A percentile compares a stretch with the other conserved stretches of the same genome.
These are phyloP conservation scores for Stenogyne calaminthoides DNA, from an alignment of 305 asterid genomes.

Conservation along the genomic window DNA sequence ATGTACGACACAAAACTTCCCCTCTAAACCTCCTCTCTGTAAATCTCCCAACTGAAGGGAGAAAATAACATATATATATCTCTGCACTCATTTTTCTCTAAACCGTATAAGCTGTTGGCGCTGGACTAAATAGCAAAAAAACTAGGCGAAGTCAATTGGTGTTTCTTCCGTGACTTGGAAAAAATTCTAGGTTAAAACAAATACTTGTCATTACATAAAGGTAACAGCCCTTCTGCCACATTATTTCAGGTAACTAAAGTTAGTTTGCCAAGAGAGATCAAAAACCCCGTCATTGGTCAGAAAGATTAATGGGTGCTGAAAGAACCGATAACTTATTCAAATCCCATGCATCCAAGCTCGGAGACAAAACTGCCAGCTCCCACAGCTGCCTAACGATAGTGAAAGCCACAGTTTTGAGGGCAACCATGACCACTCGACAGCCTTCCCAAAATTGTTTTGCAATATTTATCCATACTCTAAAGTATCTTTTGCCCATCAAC, in stretches of 20 bases:
- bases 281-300: conserved; percentile 19
- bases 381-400: conserved; percentile 41
- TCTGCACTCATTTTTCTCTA: conserved; percentile 23
- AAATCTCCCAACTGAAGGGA: not conserved
- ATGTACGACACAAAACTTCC: not conserved
- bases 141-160: not conserved
- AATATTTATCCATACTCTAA: conserved; percentile 66
- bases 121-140: not conserved
- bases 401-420: conserved; percentile 43
- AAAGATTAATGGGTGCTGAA: conserved; percentile 28
- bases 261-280: not conserved
- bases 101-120: not conserved
- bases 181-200: not conserved
- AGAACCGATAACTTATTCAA: conserved; percentile 45
- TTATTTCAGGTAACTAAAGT: conserved; percentile 31
- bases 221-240: conserved; percentile 32
- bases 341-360: conserved; percentile 45
- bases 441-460: conserved; percentile 53
- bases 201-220: not conserved
- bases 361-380: conserved; percentile 54
- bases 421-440: conserved; percentile 62
- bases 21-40: not conserved
- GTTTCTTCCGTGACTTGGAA: not conserved
- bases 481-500: conserved; percentile 39
- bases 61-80: not conserved